Conservation (phyloP, 805 yeast genomes). For the Starmerella sp. region DNA sequence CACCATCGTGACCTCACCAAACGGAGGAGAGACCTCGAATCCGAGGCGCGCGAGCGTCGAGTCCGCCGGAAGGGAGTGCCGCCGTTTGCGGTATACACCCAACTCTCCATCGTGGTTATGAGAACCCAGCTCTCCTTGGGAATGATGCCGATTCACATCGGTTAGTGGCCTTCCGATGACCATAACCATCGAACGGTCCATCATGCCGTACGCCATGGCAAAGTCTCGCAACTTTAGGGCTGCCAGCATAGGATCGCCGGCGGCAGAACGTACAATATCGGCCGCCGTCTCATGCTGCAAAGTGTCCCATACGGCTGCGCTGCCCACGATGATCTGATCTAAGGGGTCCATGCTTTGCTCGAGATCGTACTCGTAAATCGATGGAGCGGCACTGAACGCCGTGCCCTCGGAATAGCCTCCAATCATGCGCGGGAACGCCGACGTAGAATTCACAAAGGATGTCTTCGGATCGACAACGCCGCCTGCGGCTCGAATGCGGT, state of each 20-base stretch:
- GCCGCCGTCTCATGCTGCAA: constrained; percentile 77
- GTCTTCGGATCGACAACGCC: constrained; percentile 83
- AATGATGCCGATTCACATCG: neutral
- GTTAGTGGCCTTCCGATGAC: constrained; percentile 33
- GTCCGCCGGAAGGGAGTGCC: constrained; percentile 51
- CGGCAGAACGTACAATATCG: constrained; percentile 71
- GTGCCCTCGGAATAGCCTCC: constrained; percentile 82
- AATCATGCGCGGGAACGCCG: constrained; percentile 78
- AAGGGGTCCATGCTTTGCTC: constrained; percentile 51
- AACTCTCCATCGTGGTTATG: constrained; percentile 9
- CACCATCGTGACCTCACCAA: constrained; percentile 87
- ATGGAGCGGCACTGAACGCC: constrained; percentile 81
- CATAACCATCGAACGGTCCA: constrained; percentile 70
- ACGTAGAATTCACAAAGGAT: constrained; percentile 60
- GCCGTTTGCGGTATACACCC: constrained; percentile 30
- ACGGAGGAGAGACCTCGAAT: constrained; percentile 81
- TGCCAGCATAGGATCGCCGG: constrained; percentile 72
- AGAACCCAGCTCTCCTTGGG: constrained; percentile 2
- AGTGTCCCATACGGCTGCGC: constrained; percentile 74
- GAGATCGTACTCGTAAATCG: constrained; percentile 42
- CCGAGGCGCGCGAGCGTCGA: constrained; percentile 71
- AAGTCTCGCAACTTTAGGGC: constrained; percentile 89
- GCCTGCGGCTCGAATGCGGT: constrained; percentile 78
- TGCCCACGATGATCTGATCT: constrained; percentile 75
- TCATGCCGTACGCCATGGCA: constrained; percentile 85